Conservation (phyloP, 441 rosid species). For the Populus hybrid region DNA sequence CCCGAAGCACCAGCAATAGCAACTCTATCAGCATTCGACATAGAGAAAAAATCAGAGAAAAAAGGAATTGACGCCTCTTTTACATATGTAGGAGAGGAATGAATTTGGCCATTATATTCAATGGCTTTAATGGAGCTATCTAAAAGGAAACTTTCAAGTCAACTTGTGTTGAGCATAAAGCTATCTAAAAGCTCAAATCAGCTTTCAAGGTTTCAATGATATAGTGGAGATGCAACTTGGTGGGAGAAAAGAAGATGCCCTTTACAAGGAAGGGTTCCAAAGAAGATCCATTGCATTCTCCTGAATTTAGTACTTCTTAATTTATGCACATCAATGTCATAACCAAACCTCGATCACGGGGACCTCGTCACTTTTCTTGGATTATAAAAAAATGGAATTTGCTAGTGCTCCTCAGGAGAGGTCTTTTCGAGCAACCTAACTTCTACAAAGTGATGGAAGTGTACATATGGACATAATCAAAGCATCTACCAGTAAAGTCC, state of each 20-base stretch:
- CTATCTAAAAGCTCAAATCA: not conserved
- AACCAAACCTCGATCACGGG: constrained; percentile 3
- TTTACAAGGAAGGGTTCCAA: constrained; percentile 4
- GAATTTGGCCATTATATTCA: no score
- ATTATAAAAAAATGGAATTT: not conserved
- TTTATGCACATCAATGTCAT: not conserved
- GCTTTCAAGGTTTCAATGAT: no score
- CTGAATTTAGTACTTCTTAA: constrained; percentile 3
- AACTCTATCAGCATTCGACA: no score
- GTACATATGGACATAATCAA: constrained; percentile 21
- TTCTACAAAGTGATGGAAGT: constrained; percentile 24
- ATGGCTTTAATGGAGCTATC: no score
- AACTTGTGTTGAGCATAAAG: not conserved
- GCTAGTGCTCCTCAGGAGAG: constrained; percentile 16
- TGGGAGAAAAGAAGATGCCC: constrained; percentile 3
- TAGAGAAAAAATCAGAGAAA: no score
- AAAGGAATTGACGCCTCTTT: no score
- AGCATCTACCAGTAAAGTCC: constrained; percentile 22
- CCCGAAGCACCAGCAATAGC: no score
- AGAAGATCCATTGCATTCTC: constrained; percentile 32
- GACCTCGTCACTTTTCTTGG: constrained; percentile 1
- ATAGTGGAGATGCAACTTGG: not conserved
- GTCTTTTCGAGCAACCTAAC: constrained; percentile 15
- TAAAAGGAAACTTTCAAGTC: no score
- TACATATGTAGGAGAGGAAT: no score